These are phyloP conservation scores for Eucalyptus microcorys DNA, from an alignment of 345 rosid genomes.

Conservation along the genomic window DNA sequence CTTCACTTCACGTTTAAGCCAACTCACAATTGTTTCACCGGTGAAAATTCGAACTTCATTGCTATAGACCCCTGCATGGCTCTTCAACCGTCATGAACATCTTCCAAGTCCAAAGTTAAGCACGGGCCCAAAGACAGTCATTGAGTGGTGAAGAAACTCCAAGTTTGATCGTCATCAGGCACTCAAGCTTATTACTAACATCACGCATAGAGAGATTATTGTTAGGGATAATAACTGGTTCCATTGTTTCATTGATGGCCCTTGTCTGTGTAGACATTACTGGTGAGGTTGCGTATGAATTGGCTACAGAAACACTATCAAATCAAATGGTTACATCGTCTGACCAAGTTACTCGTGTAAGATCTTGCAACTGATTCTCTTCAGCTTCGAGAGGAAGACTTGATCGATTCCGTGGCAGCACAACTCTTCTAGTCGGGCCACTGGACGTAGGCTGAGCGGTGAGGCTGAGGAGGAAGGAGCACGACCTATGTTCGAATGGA, in stretches of 20 bases:
- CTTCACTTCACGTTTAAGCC: too few species aligned
- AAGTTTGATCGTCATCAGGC: constrained; percentile 61
- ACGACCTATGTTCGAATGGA: neutral
- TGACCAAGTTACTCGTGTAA: neutral
- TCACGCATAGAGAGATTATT: constrained; percentile 38
- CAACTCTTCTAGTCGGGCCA: neutral
- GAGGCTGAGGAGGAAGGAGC: neutral
- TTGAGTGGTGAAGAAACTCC: constrained; percentile 65
- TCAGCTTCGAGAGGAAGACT: neutral
- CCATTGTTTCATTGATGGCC: constrained; percentile 41
- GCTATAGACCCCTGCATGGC: neutral
- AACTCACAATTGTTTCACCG: rapidly evolving
- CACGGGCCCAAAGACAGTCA: constrained; percentile 12
- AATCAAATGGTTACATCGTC: too few species aligned
- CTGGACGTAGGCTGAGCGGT: neutral
- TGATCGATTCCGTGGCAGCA: neutral
- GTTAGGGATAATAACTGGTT: constrained; percentile 57
- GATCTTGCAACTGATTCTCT: neutral
- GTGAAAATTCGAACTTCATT: too few species aligned
- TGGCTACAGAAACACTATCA: neutral
- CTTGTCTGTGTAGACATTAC: constrained; percentile 60
- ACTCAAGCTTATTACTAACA: constrained; percentile 39
- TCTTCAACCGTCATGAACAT: neutral
- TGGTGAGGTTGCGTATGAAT: constrained; percentile 15
- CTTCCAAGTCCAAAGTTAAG: constrained; percentile 20